These are phyloP conservation scores for Cladophialophora immunda DNA, from an alignment of 2,329 filamentous ascomycete genomes.

Conservation along the genomic window DNA sequence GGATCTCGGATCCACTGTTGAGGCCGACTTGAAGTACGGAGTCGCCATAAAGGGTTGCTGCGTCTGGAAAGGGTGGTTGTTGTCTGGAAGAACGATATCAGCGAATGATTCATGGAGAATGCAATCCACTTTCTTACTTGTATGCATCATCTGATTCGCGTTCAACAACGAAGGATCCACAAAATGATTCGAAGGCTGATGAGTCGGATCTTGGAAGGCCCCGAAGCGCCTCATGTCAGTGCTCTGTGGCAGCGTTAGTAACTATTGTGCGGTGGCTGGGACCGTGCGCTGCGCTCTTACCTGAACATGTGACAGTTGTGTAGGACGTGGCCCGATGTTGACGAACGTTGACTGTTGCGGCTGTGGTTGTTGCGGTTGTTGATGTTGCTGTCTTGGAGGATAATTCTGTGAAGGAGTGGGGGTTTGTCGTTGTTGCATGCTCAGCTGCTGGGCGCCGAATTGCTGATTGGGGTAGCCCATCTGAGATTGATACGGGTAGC, in stretches of 20 bases:
- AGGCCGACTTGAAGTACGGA: slow-evolving; percentile 28
- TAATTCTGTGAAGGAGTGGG: slow-evolving; percentile 41
- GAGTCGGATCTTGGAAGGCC: slow-evolving; percentile 30
- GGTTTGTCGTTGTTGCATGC: slow-evolving; percentile 32
- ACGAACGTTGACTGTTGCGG: slow-evolving; percentile 43
- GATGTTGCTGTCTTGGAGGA: slow-evolving; percentile 44
- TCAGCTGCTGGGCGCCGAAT: slow-evolving; percentile 33
- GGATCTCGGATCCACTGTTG: slow-evolving; percentile 36
- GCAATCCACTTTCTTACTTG: slow-evolving; percentile 9
- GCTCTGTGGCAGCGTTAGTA: slow-evolving; percentile 26
- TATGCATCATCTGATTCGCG: slow-evolving; percentile 27
- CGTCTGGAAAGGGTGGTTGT: slow-evolving; percentile 23
- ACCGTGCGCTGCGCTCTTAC: slow-evolving; percentile 26
- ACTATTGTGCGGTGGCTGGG: neutral
- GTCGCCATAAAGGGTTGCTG: slow-evolving; percentile 28
- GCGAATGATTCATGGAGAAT: neutral
- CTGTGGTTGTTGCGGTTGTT: slow-evolving; percentile 13
- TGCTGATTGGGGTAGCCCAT: slow-evolving; percentile 33
- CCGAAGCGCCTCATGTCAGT: slow-evolving; percentile 32
- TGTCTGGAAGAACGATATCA: slow-evolving; percentile 20
- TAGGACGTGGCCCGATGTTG: slow-evolving; percentile 41
- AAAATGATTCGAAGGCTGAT: slow-evolving; percentile 28
- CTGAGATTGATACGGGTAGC: slow-evolving; percentile 31
- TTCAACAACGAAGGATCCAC: slow-evolving; percentile 39
- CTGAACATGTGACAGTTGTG: slow-evolving; percentile 42